A percentile compares a stretch with the other conserved stretches of the same genome.
Evolutionary conservation across 306 rosid species (phyloP).

Genomic region (Trifolium repens): DNA sequence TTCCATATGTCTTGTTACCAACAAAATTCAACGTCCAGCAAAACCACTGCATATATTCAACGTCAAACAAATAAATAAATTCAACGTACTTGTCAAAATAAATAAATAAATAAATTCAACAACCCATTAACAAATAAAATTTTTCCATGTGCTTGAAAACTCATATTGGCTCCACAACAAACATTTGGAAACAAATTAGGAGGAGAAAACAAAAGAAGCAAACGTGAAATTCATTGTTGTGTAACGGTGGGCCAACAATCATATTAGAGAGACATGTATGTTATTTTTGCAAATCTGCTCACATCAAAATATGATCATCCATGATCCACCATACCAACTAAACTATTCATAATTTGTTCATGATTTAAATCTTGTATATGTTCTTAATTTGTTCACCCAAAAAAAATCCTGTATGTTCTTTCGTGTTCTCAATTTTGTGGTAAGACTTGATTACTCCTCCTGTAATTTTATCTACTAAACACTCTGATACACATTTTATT

Average conservation of each 20-base stretch:
- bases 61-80: neutral
- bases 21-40: neutral
- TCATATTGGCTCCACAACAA: conserved; percentile 1
- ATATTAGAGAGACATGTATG: neutral
- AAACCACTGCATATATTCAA: too few relatives aligned
- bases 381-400: too few relatives aligned
- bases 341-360: neutral
- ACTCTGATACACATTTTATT: too few relatives aligned
- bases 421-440: too few relatives aligned
- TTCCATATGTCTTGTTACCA: conserved; percentile 37
- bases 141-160: conserved; percentile 30
- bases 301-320: neutral
- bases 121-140: neutral
- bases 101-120: neutral
- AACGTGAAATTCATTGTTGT: neutral
- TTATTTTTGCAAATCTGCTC: neutral
- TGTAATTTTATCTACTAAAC: too few relatives aligned
- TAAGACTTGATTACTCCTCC: too few relatives aligned
- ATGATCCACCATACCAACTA: neutral
- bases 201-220: neutral
- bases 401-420: too few relatives aligned
- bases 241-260: neutral
- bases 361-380: too few relatives aligned
- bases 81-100: too few relatives aligned
- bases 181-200: neutral